A percentile compares a stretch with the other conserved stretches of the same genome.
phyloP scores from a whole-genome alignment of 1,139 yeast genomes.

The Scheffersomyces stambukii region DNA sequence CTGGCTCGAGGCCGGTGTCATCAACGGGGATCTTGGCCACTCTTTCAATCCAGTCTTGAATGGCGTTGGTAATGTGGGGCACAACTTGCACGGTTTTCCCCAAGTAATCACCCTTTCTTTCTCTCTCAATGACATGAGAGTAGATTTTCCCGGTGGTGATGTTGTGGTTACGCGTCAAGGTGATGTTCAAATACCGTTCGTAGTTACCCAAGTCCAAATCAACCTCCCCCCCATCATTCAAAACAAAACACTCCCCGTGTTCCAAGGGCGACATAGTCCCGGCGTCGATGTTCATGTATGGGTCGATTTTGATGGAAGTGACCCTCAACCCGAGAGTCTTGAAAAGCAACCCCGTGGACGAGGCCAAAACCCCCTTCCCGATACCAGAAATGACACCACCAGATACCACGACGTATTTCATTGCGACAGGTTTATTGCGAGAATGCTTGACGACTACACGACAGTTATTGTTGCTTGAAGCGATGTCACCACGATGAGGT shows the following conservation, averaged over 20 bases:
- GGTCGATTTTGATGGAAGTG: conserved; percentile 96
- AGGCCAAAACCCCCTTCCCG: conserved; percentile 97
- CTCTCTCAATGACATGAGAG: conserved; percentile 88
- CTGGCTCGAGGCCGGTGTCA: conserved; percentile 82
- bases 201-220: conserved; percentile 97
- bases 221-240: conserved; percentile 98
- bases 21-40: conserved; percentile 93
- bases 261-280: conserved; percentile 99
- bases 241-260: conserved; percentile 97
- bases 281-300: conserved; percentile 98
- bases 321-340: conserved; percentile 93
- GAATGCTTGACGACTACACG: too few relatives aligned
- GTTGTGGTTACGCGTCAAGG: conserved; percentile 90
- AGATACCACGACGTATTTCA: conserved; percentile 99
- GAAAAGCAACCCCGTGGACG: conserved; percentile 91
- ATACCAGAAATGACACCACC: conserved; percentile 99
- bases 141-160: conserved; percentile 98
- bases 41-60: conserved; percentile 97
- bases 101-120: conserved; percentile 93
- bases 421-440: conserved; percentile 20
- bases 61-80: conserved; percentile 95
- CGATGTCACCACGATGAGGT: too few relatives aligned
- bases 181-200: conserved; percentile 91
- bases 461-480: too few relatives aligned
- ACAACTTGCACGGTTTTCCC: conserved; percentile 99